Conservation (phyloP, 805 yeast genomes). For the Lipomyces orientalis region DNA sequence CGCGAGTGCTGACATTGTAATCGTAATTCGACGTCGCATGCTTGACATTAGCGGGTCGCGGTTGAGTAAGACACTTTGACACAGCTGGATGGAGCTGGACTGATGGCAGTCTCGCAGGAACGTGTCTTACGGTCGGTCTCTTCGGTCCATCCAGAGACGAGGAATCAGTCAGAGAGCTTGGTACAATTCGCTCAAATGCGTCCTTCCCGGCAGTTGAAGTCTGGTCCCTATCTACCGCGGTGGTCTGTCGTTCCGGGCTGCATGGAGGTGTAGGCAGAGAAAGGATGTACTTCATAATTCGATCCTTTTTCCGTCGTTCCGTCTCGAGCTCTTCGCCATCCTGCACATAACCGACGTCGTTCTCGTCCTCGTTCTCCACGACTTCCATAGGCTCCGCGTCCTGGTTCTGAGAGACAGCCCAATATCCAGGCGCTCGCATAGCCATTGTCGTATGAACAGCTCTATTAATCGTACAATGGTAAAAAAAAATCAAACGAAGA, state of each 20-base stretch:
- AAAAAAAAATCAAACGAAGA: too few species aligned
- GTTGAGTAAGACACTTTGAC: not conserved
- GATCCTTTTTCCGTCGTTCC: not conserved
- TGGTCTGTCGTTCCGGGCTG: not conserved
- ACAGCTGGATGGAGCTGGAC: not conserved
- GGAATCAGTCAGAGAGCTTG: not conserved
- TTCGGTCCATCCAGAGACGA: not conserved
- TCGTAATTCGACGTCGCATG: not conserved
- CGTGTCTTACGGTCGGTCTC: not conserved
- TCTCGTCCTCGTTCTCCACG: not conserved
- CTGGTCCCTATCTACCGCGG: not conserved
- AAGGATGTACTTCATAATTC: not conserved
- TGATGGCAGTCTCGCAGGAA: not conserved
- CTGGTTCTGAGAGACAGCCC: not conserved
- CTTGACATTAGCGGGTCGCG: not conserved
- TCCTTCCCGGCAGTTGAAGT: not conserved
- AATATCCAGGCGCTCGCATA: too few species aligned
- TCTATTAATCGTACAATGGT: not conserved
- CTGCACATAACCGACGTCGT: not conserved
- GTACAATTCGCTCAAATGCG: not conserved
- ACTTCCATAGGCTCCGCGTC: not conserved
- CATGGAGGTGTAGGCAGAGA: slow-evolving; percentile 4
- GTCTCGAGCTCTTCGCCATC: not conserved
- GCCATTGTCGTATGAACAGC: not conserved
- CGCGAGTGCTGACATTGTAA: not conserved